A percentile compares a stretch with the other conserved stretches of the same genome.
Conservation (phyloP, 140 eudicot species). For the Oenanthe javanica region DNA sequence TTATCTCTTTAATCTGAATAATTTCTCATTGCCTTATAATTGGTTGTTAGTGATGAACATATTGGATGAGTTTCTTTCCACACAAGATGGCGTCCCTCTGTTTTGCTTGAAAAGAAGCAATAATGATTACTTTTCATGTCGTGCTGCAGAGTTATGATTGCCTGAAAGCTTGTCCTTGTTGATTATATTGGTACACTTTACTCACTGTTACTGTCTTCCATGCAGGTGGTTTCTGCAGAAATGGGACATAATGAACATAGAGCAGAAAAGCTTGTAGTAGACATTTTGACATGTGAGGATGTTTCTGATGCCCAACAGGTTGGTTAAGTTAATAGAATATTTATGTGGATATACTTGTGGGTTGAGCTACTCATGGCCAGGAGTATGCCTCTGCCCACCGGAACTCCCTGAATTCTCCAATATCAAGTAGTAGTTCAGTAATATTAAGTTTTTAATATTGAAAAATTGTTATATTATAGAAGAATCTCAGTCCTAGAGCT, state of each 20-base stretch:
- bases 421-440: not conserved
- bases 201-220: constrained; percentile 11
- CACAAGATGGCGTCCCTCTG: not conserved
- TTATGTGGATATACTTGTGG: not conserved
- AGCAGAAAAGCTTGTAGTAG: constrained; percentile 20
- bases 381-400: not conserved
- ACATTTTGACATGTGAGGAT: constrained; percentile 20
- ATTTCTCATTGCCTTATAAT: not conserved
- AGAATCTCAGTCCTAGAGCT: not conserved
- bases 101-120: not conserved
- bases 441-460: not conserved
- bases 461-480: not conserved
- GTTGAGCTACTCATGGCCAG: not conserved
- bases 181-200: not conserved
- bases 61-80: not conserved
- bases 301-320: constrained; percentile 50
- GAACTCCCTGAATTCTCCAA: not conserved
- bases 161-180: not conserved
- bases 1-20: not conserved
- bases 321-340: not conserved
- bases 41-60: not conserved
- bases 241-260: constrained; percentile 26
- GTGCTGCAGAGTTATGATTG: not conserved
- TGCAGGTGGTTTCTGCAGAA: constrained; percentile 43
- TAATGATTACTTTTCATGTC: not conserved